phyloP scores from a whole-genome alignment of 2,329 filamentous ascomycete species.

The Monosporascus sp. region DNA sequence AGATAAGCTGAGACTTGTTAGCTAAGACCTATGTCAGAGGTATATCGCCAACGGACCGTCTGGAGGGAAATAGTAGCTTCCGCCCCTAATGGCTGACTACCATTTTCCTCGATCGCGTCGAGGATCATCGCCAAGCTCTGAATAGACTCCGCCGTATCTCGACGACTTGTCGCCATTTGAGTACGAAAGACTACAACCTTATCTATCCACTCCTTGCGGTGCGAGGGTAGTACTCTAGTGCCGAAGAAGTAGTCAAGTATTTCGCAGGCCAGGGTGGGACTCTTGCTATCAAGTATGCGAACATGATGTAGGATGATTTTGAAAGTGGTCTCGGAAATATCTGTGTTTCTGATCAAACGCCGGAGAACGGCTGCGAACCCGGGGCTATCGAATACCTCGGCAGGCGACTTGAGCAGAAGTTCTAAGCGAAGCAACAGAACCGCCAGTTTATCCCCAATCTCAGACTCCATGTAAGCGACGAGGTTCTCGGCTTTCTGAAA shows the following conservation, averaged over 20 bases:
- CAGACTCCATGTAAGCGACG: constrained; percentile 55
- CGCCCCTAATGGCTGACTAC: constrained; percentile 44
- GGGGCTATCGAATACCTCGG: constrained; percentile 41
- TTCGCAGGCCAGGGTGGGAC: constrained; percentile 39
- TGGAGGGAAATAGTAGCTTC: constrained; percentile 63
- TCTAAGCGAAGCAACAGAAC: constrained; percentile 66
- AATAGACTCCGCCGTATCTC: constrained; percentile 27
- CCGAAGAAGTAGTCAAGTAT: constrained; percentile 60
- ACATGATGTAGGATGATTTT: constrained; percentile 63
- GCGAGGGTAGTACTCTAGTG: constrained; percentile 44
- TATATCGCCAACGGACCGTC: constrained; percentile 45
- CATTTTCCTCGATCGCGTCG: constrained; percentile 34
- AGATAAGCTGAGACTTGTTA: constrained; percentile 56
- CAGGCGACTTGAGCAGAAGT: constrained; percentile 46
- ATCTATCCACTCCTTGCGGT: constrained; percentile 58
- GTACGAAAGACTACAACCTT: constrained; percentile 62
- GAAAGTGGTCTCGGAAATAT: constrained; percentile 59
- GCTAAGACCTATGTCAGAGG: background rate
- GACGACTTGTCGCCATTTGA: constrained; percentile 55
- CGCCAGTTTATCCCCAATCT: constrained; percentile 58
- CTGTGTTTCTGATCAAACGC: constrained; percentile 54
- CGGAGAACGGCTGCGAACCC: constrained; percentile 49
- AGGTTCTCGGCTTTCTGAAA: constrained; percentile 49
- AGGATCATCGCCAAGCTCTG: constrained; percentile 19
- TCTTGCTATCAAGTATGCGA: constrained; percentile 55